Base-by-base conservation (phyloP, 2,329 filamentous ascomycete species). In the Simplicillium aogashimaense region DNA sequence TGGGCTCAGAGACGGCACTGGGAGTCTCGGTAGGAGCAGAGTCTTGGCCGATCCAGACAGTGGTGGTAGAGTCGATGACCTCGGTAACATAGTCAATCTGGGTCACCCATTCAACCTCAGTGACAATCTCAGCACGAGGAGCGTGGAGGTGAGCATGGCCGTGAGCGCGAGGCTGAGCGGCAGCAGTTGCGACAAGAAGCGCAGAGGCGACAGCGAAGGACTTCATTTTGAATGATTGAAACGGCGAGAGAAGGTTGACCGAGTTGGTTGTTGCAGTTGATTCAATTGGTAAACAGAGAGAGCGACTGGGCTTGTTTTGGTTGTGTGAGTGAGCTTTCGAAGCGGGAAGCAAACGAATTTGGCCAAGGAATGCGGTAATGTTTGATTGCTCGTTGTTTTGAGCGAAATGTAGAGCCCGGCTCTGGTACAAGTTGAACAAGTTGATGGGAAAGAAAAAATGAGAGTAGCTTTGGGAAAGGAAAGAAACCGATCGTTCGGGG, bases 31-130 rank as follows among this genome's bases (percentile, higher is more conserved):
- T 44, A 20, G 52, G 48, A 32, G 54, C 35, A 31, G 54, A 34
- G 39, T 54, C 48, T 42, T 53, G 47, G 40, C 53, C 53, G 53
- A 73, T 50, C 49, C 58, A 65, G 53, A 64, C 45, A 40, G 72
- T 76, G 49, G 65, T 63, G 47, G 61, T 66, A 29, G 62, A 59
- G 48, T 74, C 72, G 40, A 76, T 53, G 38, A 63, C 42, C 58
- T 69, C 56, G 43, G 70, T 68, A 45, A 76, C 61, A 37, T 55
- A 59, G 46, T 53, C 66, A 3, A 63, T 65, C 49, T 70, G 65
- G 7, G 67, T 72, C 48, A 74, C 69, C 62, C 67, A 74, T 50
- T 67, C 66, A 39, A 64, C 64, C 50, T 68, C 63, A 33, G 68
- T 72, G 47, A 71, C 63, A 12, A 72, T 43, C 15, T 54, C 65